Conservation (phyloP, 495 filamentous ascomycete genomes). For the Neurospora terricola region DNA sequence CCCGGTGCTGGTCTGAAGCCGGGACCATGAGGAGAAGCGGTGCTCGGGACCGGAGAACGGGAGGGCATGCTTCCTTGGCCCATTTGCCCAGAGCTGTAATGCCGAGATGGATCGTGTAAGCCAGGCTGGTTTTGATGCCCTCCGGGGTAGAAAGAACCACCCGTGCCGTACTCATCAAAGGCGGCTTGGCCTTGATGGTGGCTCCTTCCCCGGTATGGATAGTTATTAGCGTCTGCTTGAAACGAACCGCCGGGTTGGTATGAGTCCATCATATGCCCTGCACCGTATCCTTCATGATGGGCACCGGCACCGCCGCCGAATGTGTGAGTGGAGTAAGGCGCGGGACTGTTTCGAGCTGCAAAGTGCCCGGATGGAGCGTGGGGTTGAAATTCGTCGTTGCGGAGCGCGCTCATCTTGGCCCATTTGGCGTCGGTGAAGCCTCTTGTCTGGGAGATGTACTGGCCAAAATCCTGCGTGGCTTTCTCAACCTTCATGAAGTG, state of each 20-base stretch:
- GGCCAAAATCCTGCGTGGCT: background rate
- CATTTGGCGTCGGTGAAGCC: background rate
- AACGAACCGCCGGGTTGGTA: background rate
- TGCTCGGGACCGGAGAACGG: background rate
- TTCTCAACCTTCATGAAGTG: background rate
- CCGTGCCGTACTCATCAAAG: background rate
- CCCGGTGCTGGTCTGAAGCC: background rate
- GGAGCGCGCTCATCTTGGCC: background rate
- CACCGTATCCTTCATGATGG: background rate
- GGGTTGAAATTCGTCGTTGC: background rate
- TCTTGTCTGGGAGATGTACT: background rate
- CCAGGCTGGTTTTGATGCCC: background rate
- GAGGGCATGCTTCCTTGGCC: background rate
- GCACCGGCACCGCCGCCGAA: background rate
- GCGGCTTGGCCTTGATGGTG: background rate
- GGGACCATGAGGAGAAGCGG: background rate
- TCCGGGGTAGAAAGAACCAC: background rate
- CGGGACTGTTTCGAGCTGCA: background rate
- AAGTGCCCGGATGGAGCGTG: background rate
- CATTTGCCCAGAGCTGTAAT: background rate
- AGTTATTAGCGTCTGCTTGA: background rate
- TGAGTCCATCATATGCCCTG: background rate
- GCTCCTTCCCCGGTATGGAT: background rate
- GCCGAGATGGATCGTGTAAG: background rate
- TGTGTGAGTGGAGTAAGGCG: background rate